Percentiles rank a stretch among this genome's conserved stretches.
phyloP scores from a whole-genome alignment of 352 stramenopile genomes.

The Globisporangium parvum region DNA sequence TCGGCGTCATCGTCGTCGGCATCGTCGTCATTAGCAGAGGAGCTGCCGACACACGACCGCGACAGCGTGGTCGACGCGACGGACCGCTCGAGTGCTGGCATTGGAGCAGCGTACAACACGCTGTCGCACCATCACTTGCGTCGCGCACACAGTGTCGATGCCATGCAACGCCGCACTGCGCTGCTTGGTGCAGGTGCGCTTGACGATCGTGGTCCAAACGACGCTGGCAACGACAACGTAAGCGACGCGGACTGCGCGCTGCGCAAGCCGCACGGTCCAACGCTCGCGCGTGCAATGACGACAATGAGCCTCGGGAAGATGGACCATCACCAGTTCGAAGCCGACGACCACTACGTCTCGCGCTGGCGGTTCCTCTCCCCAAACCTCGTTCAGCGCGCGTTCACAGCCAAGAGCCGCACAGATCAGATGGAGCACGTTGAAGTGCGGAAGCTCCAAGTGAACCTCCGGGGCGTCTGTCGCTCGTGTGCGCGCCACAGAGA shows the following conservation, averaged over 20 bases:
- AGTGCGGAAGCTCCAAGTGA: conserved; percentile 64
- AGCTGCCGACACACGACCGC: background rate
- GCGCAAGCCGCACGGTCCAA: background rate
- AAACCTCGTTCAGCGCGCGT: conserved; percentile 50
- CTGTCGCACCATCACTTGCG: conserved; percentile 9
- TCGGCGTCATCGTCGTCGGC: conserved; percentile 10
- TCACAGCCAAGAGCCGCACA: conserved; percentile 16
- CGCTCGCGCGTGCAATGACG: conserved; percentile 27
- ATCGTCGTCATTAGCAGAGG: conserved; percentile 6
- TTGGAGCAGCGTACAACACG: background rate
- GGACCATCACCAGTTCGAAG: conserved; percentile 26
- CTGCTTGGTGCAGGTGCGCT: background rate
- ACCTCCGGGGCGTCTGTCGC: conserved; percentile 47
- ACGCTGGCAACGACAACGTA: background rate
- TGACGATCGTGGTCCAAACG: background rate
- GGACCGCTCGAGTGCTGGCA: too few species aligned
- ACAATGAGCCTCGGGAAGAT: conserved; percentile 24
- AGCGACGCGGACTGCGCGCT: conserved; percentile 11
- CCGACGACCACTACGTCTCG: conserved; percentile 24
- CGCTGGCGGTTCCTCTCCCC: conserved; percentile 60
- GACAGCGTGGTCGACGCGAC: background rate
- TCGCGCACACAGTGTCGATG: conserved; percentile 20
- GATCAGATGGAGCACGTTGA: conserved; percentile 31
- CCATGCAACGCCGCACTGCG: conserved; percentile 12
- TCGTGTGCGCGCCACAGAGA: conserved; percentile 53